Conservation (phyloP, 768 basidiomycete species). For the Cystofilobasidium ferigula region DNA sequence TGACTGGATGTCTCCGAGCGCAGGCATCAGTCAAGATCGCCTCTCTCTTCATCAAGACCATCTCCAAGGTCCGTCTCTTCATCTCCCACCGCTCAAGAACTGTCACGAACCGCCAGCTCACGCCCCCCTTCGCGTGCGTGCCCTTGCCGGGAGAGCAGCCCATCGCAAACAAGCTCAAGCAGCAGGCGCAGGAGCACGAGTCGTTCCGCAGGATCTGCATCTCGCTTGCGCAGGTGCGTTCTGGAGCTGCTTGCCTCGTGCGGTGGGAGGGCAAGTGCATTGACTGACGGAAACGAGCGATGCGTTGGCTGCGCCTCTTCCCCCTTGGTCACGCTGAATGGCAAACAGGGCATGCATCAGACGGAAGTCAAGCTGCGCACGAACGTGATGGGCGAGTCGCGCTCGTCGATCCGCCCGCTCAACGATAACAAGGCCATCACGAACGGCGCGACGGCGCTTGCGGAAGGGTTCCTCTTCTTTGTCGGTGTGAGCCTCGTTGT, state of each 20-base stretch:
- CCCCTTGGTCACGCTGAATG: too few species aligned
- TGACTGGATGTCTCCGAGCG: background rate
- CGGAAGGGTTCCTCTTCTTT: slow-evolving; percentile 70
- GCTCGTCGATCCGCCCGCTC: slow-evolving; percentile 59
- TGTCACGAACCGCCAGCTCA: background rate
- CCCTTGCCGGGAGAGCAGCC: background rate
- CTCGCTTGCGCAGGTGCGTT: slow-evolving; percentile 10
- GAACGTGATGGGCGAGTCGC: slow-evolving; percentile 64
- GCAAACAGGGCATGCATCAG: slow-evolving; percentile 68
- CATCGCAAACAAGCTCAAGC: slow-evolving; percentile 25
- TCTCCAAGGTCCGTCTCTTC: background rate
- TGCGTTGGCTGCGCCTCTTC: background rate
- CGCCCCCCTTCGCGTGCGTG: background rate
- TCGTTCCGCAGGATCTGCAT: slow-evolving; percentile 21
- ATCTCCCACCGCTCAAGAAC: too few species aligned
- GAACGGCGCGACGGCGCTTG: slow-evolving; percentile 70
- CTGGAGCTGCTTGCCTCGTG: too few species aligned
- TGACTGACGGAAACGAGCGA: too few species aligned
- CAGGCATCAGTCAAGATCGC: slow-evolving; percentile 22
- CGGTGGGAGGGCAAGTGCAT: background rate
- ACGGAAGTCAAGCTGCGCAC: slow-evolving; percentile 61
- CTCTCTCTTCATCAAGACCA: slow-evolving; percentile 18
- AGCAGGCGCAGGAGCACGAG: slow-evolving; percentile 22
- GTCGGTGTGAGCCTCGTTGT: slow-evolving; percentile 65
- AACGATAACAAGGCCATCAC: slow-evolving; percentile 75